phyloP scores from a whole-genome alignment of 148 eudicot genomes.

The Camellia sinensis region DNA sequence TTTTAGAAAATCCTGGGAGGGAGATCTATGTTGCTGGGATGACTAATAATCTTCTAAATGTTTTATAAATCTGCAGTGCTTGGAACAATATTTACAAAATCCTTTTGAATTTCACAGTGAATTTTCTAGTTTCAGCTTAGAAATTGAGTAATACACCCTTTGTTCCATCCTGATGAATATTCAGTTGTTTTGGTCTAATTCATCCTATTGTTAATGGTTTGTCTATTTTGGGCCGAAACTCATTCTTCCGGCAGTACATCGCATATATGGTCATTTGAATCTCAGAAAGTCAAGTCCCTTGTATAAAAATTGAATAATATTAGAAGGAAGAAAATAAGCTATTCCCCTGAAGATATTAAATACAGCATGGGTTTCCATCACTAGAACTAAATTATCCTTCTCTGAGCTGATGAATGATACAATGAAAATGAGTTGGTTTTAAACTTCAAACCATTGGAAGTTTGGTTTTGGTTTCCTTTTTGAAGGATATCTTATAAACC shows the following conservation, averaged over 20 bases:
- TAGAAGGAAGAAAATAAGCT: neutral
- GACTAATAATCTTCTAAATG: neutral
- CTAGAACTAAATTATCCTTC: neutral
- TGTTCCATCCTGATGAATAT: slow-evolving; percentile 5
- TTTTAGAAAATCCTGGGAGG: neutral
- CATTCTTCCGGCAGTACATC: neutral
- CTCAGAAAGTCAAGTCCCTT: neutral
- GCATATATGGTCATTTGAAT: neutral
- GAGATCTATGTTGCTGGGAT: neutral
- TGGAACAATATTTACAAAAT: neutral
- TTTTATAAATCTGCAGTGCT: neutral
- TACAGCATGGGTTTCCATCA: neutral
- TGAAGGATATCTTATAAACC: neutral
- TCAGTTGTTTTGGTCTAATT: neutral
- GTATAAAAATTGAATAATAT: neutral
- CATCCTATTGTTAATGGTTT: neutral
- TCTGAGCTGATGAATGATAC: neutral
- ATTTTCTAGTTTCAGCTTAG: slow-evolving; percentile 17
- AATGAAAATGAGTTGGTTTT: neutral
- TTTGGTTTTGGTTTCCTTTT: neutral
- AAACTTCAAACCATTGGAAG: neutral
- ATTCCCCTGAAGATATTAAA: neutral
- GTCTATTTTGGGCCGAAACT: slow-evolving; percentile 11
- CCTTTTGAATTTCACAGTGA: neutral
- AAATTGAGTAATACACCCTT: slow-evolving; percentile 11